Evolutionary conservation across 2,329 filamentous ascomycete genomes (phyloP).

Genomic region (Ophiostoma perfectum): DNA sequence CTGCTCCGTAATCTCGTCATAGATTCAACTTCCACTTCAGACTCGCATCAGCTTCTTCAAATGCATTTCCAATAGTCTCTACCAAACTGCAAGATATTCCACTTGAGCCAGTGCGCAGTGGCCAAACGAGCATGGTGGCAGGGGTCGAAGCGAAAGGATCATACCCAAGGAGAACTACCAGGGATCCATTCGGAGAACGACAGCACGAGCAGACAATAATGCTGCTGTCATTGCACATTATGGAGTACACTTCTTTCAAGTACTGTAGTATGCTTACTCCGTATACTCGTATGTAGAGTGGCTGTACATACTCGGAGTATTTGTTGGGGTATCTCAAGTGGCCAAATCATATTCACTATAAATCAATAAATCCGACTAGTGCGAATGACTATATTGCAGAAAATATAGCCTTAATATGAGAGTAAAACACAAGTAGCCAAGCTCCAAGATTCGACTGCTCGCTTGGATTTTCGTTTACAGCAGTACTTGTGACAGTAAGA

Average conservation of each 20-base stretch:
- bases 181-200: conserved; percentile 4
- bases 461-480: too few relatives aligned
- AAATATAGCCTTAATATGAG: background rate
- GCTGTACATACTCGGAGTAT: conserved; percentile 6
- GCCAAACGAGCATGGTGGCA: conserved; percentile 7
- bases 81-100: background rate
- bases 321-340: conserved; percentile 1
- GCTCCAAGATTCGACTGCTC: too few relatives aligned
- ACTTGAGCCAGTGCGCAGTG: conserved; percentile 6
- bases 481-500: background rate
- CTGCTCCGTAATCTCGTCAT: too few relatives aligned
- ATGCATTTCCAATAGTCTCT: too few relatives aligned
- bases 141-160: conserved; percentile 10
- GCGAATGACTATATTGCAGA: conserved; percentile 7
- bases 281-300: background rate
- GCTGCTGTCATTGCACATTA: background rate
- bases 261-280: background rate
- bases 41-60: too few relatives aligned
- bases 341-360: conserved; percentile 10
- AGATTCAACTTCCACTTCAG: too few relatives aligned
- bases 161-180: conserved; percentile 1
- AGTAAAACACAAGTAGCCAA: too few relatives aligned
- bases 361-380: conserved; percentile 12
- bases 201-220: background rate
- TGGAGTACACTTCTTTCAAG: background rate